Conservation (phyloP, 1,284 basidiomycete genomes). For the Volvariella surrecta region DNA sequence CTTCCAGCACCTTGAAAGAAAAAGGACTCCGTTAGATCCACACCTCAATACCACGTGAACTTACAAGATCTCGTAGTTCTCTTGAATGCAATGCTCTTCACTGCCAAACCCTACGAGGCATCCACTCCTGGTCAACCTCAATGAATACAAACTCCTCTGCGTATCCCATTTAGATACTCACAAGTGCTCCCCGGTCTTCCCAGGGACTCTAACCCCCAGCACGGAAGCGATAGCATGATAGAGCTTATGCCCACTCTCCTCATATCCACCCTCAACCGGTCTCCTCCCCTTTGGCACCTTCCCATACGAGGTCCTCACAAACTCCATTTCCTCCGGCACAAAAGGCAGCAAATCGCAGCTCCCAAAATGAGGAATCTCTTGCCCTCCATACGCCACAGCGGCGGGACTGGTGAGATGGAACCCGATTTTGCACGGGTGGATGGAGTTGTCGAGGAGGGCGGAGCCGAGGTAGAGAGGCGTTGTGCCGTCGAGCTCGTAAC, state of each 20-base stretch:
- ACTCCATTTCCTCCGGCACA: conserved; percentile 58
- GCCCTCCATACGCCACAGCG: conserved; percentile 55
- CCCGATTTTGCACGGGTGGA: conserved; percentile 75
- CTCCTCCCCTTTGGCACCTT: conserved; percentile 42
- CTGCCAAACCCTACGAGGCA: conserved; percentile 21
- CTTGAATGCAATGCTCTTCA: conserved; percentile 29
- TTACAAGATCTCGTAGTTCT: conserved; percentile 23
- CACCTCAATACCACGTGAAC: background rate
- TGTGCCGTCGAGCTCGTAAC: conserved; percentile 44
- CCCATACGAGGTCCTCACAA: conserved; percentile 52
- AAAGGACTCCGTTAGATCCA: no score
- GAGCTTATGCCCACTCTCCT: conserved; percentile 32
- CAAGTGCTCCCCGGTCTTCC: conserved; percentile 68
- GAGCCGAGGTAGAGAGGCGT: conserved; percentile 64
- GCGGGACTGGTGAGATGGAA: conserved; percentile 35
- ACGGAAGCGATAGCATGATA: conserved; percentile 48
- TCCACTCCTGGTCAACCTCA: conserved; percentile 7
- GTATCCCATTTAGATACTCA: conserved; percentile 20
- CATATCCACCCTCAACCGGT: conserved; percentile 49
- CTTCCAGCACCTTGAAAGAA: no score
- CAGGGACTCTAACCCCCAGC: conserved; percentile 49
- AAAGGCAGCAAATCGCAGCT: conserved; percentile 68
- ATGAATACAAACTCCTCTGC: background rate
- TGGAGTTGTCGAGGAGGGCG: conserved; percentile 52
- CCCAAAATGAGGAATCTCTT: conserved; percentile 49